Evolutionary conservation across 495 filamentous ascomycete species (phyloP).

Genomic region (Tuber borchii): DNA sequence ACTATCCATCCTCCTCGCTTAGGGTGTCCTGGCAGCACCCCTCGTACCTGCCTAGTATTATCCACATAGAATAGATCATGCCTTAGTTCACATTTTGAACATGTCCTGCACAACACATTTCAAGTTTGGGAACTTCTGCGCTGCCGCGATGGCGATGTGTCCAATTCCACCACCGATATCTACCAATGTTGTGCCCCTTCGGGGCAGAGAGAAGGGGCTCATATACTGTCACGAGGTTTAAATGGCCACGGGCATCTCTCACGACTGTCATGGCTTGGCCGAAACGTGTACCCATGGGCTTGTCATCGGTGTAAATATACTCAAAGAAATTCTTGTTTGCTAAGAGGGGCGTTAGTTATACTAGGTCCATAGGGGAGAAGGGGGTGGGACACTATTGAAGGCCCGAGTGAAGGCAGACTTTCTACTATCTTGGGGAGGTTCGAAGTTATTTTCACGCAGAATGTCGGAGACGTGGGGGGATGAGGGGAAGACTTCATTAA

Average conservation of each 20-base stretch:
- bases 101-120: conserved; percentile 44
- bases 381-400: conserved; percentile 9
- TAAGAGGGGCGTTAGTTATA: not conserved
- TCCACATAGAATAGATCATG: too few species aligned
- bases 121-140: conserved; percentile 19
- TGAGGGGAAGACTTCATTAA: not conserved
- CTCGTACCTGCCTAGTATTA: too few species aligned
- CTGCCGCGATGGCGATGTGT: conserved; percentile 31
- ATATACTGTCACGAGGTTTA: not conserved
- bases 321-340: conserved; percentile 12
- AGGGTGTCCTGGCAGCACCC: too few species aligned
- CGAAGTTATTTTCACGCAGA: conserved; percentile 7
- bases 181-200: conserved; percentile 29
- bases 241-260: too few species aligned
- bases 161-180: conserved; percentile 45
- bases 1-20: too few species aligned
- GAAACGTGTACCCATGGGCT: conserved; percentile 11
- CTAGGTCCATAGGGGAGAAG: too few species aligned
- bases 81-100: too few species aligned
- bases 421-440: not conserved
- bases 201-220: conserved; percentile 10
- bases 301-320: not conserved
- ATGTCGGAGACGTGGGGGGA: conserved; percentile 6
- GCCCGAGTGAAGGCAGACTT: conserved; percentile 12
- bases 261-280: not conserved